These are phyloP conservation scores for Hypoxylon trugodes DNA, from an alignment of 495 filamentous ascomycete genomes.

Conservation along the genomic window DNA sequence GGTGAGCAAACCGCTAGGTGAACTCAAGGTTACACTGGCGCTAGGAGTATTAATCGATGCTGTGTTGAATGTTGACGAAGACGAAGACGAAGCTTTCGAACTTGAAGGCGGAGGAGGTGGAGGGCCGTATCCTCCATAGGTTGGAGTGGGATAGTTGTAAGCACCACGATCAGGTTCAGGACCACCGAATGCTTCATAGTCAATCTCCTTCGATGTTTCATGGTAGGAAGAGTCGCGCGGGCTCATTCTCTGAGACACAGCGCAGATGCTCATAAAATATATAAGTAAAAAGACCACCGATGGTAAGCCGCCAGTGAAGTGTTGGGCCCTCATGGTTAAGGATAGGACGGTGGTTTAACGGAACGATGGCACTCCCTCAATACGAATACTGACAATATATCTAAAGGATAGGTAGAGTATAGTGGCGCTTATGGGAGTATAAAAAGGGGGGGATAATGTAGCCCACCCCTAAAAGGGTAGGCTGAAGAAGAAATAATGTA, in stretches of 20 bases:
- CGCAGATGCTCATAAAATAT: constrained; percentile 38
- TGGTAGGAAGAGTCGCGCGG: constrained; percentile 22
- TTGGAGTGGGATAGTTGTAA: constrained; percentile 49
- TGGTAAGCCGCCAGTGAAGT: constrained; percentile 45
- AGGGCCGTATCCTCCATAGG: constrained; percentile 55
- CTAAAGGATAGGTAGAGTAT: not conserved
- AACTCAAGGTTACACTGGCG: constrained; percentile 8
- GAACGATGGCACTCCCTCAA: not conserved
- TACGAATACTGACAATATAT: constrained; percentile 19
- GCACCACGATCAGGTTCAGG: constrained; percentile 40
- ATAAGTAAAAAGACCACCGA: constrained; percentile 47
- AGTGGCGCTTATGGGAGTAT: not conserved
- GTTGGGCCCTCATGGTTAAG: constrained; percentile 49
- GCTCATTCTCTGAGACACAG: constrained; percentile 41
- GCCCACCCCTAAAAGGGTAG: no score
- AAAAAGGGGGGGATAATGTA: no score
- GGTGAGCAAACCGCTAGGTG: not conserved
- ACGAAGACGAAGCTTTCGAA: constrained; percentile 20
- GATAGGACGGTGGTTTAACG: not conserved
- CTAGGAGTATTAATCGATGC: not conserved
- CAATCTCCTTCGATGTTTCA: constrained; percentile 16
- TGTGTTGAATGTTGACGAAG: not conserved
- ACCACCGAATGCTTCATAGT: constrained; percentile 41
- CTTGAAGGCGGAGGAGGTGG: constrained; percentile 45
- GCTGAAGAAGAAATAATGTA: not conserved